Conservation (phyloP, 805 yeast genomes). For the Candida coquimbonensis region DNA sequence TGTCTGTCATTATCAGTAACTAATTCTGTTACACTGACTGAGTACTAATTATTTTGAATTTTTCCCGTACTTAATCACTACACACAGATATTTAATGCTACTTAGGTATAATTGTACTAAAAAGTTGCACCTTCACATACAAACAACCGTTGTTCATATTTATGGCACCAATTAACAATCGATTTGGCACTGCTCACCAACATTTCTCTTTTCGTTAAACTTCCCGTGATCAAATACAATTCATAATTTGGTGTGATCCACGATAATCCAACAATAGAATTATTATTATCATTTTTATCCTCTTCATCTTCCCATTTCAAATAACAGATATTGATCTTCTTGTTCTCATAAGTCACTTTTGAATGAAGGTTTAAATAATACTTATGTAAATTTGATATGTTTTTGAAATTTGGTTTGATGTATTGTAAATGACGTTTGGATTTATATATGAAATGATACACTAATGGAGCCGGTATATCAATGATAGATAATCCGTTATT, state of each 20-base stretch:
- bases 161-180: conserved; percentile 71
- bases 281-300: conserved; percentile 3
- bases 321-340: conserved; percentile 39
- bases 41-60: no score
- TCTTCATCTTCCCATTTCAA: conserved; percentile 31
- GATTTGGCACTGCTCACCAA: conserved; percentile 55
- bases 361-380: conserved; percentile 20
- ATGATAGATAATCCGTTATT: conserved; percentile 36
- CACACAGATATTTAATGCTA: no score
- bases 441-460: conserved; percentile 79
- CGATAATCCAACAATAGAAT: conserved; percentile 34
- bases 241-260: conserved; percentile 59
- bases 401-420: conserved; percentile 29
- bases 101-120: conserved; percentile 19
- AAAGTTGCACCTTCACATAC: conserved; percentile 68
- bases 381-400: conserved; percentile 12
- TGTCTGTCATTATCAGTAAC: neutral
- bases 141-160: conserved; percentile 63
- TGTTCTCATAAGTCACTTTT: conserved; percentile 21
- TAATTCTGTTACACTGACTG: no score
- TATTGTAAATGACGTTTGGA: conserved; percentile 63
- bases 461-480: conserved; percentile 47
- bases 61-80: no score
- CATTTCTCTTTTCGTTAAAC: conserved; percentile 45
- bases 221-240: conserved; percentile 55